Evolutionary conservation across 208 protist species (phyloP).

Genomic region (Crithidia mellificae): DNA sequence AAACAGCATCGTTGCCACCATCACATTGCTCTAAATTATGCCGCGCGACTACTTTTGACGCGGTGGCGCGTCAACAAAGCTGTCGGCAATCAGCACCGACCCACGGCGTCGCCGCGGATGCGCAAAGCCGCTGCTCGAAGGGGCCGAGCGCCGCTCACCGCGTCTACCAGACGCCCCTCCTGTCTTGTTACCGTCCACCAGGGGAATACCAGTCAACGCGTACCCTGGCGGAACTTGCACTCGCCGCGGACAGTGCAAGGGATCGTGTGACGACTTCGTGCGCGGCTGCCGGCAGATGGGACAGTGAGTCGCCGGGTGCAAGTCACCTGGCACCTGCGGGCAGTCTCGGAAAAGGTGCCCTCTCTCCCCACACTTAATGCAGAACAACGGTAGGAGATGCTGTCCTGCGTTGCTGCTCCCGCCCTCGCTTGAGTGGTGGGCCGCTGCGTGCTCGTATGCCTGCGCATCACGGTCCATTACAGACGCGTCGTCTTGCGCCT

Average conservation of each 20-base stretch:
- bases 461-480: neutral
- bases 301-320: conserved; percentile 59
- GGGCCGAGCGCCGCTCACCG: too few relatives aligned
- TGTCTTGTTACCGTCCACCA: neutral
- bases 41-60: neutral
- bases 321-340: conserved; percentile 32
- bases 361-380: conserved; percentile 60
- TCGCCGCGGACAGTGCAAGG: conserved; percentile 55
- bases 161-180: neutral
- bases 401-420: neutral
- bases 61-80: conserved; percentile 36
- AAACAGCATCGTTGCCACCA: too few relatives aligned
- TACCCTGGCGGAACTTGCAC: conserved; percentile 46
- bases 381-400: conserved; percentile 39
- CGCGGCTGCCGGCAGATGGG: conserved; percentile 50
- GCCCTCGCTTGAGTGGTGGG: neutral
- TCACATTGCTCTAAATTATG: too few relatives aligned
- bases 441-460: neutral
- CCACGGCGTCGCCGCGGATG: conserved; percentile 17
- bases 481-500: conserved; percentile 16
- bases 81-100: conserved; percentile 55
- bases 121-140: neutral
- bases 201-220: conserved; percentile 37
- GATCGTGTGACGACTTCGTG: conserved; percentile 34
- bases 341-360: conserved; percentile 63